Conservation (phyloP, 2,329 filamentous ascomycete species). For the Xylariaceae sp. region DNA sequence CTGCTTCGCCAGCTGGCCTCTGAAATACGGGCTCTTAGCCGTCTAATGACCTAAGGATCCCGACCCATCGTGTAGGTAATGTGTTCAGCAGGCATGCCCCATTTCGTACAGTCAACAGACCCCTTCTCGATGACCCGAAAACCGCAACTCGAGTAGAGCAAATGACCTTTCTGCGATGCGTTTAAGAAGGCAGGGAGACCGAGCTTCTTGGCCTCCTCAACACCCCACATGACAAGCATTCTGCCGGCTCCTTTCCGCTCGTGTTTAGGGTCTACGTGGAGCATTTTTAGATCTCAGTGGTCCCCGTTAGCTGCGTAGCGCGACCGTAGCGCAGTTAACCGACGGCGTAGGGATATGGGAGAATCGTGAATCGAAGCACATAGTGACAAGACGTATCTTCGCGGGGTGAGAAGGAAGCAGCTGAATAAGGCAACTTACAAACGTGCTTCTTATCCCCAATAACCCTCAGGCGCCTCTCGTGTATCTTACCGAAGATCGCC, state of each 20-base stretch:
- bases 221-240: slow-evolving; percentile 46
- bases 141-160: slow-evolving; percentile 47
- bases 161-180: slow-evolving; percentile 43
- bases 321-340: neutral
- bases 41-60: neutral
- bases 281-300: slow-evolving; percentile 43
- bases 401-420: too few species aligned
- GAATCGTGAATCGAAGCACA: neutral
- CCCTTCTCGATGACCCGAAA: slow-evolving; percentile 46
- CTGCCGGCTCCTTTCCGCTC: slow-evolving; percentile 48
- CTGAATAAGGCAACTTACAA: slow-evolving; percentile 39
- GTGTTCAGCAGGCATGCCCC: slow-evolving; percentile 29
- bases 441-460: slow-evolving; percentile 34
- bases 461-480: slow-evolving; percentile 24
- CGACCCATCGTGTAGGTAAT: slow-evolving; percentile 26
- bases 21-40: too few species aligned
- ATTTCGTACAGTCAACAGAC: slow-evolving; percentile 39
- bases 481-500: slow-evolving; percentile 37
- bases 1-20: too few species aligned
- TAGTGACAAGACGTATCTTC: too few species aligned
- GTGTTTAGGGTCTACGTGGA: slow-evolving; percentile 50
- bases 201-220: slow-evolving; percentile 44
- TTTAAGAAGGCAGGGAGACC: slow-evolving; percentile 46
- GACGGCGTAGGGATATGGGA: too few species aligned
- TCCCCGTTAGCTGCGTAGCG: neutral